These are phyloP conservation scores for Sanghuangporus weigelae DNA, from an alignment of 1,284 basidiomycete species.

Conservation along the genomic window DNA sequence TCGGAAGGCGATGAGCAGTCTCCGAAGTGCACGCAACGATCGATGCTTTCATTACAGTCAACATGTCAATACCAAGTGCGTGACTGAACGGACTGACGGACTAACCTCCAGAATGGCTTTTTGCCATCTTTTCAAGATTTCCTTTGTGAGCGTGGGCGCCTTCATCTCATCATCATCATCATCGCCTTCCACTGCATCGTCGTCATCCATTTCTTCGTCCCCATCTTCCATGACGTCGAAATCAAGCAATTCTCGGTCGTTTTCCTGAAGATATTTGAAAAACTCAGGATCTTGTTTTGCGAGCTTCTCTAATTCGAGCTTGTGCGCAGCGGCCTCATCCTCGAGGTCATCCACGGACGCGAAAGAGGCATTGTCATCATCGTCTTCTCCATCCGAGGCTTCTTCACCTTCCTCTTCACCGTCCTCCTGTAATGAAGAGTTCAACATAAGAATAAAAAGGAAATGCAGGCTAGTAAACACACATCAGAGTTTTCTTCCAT, in stretches of 20 bases:
- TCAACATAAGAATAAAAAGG: slow-evolving; percentile 20
- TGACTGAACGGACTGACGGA: background rate
- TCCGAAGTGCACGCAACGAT: slow-evolving; percentile 82
- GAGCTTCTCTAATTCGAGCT: slow-evolving; percentile 82
- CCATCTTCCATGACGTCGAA: slow-evolving; percentile 51
- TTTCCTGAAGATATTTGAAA: slow-evolving; percentile 96
- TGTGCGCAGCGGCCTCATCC: slow-evolving; percentile 68
- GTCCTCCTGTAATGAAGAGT: slow-evolving; percentile 15
- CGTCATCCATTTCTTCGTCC: slow-evolving; percentile 33
- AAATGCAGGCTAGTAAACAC: slow-evolving; percentile 29
- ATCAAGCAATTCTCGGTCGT: slow-evolving; percentile 84
- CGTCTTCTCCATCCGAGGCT: slow-evolving; percentile 36
- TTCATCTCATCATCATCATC: slow-evolving; percentile 39
- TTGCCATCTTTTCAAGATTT: slow-evolving; percentile 82
- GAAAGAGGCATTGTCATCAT: slow-evolving; percentile 66
- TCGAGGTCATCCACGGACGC: slow-evolving; percentile 74
- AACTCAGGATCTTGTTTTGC: slow-evolving; percentile 97
- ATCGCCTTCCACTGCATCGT: slow-evolving; percentile 29
- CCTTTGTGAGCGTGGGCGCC: slow-evolving; percentile 67
- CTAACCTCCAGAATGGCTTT: slow-evolving; percentile 82
- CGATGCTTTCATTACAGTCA: slow-evolving; percentile 50
- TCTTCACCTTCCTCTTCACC: slow-evolving; percentile 28
- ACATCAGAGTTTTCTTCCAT: slow-evolving; percentile 60
- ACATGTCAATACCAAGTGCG: background rate
- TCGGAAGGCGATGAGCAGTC: slow-evolving; percentile 84